Evolutionary conservation across 208 protist species (phyloP).

Genomic region (Acanthamoeba healyi): DNA sequence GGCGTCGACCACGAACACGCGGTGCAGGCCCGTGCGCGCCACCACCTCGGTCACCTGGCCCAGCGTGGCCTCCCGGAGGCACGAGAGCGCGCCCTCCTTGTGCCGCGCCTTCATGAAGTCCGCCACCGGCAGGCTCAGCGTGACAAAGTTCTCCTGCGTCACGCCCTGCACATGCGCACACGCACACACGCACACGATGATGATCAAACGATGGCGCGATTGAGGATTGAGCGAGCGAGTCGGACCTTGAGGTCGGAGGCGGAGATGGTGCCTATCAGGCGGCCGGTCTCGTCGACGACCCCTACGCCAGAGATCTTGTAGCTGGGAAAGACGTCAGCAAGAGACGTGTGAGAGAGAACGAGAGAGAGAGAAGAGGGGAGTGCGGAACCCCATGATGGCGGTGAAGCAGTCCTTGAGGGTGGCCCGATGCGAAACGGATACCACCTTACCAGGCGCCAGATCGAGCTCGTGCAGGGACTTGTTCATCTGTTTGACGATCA

Average conservation of each 20-base stretch:
- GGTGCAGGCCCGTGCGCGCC: constrained; percentile 16
- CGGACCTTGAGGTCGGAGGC: constrained; percentile 35
- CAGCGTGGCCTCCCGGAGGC: constrained; percentile 3
- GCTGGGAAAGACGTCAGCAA: too few relatives aligned
- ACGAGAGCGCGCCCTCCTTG: constrained; percentile 42
- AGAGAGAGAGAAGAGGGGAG: not conserved
- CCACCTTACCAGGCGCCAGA: not conserved
- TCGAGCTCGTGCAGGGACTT: not conserved
- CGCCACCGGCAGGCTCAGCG: not conserved
- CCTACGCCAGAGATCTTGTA: constrained; percentile 25
- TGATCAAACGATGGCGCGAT: not conserved
- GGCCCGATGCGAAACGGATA: constrained; percentile 18
- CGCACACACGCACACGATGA: too few relatives aligned
- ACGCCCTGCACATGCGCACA: not conserved
- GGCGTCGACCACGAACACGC: constrained; percentile 41
- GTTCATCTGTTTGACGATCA: too few relatives aligned
- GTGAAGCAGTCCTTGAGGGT: constrained; percentile 51
- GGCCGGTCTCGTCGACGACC: constrained; percentile 15
- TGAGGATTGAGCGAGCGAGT: not conserved
- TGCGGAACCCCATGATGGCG: not conserved
- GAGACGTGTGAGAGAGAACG: not conserved
- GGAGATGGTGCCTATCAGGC: constrained; percentile 38
- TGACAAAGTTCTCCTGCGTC: constrained; percentile 27
- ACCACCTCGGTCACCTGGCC: constrained; percentile 15
- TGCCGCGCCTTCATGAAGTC: not conserved